Base-by-base conservation (phyloP, 495 filamentous ascomycete species). In the Diplogelasinospora grovesii region DNA sequence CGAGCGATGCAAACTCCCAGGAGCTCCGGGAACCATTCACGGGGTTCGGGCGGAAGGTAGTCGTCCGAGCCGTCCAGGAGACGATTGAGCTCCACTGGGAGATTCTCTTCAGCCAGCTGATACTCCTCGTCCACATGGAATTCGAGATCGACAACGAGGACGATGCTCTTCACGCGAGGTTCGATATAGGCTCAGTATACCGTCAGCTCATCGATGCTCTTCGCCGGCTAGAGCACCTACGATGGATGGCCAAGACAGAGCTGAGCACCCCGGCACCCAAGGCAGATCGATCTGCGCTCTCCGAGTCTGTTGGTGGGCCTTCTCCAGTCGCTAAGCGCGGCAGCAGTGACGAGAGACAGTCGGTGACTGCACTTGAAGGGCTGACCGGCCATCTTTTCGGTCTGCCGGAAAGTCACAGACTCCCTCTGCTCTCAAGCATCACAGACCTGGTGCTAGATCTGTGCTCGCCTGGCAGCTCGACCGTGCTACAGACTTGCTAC, bases 91-190 rank as follows among this genome's bases (percentile, higher is more conserved):
- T 82, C 5, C 78, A 83, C 43, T 76, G 75, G 47, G 73, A 75
- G 23, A 68, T 89, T 11, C 76, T 93, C 11, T 78, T 86, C 32
- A 83, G 86, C 56, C 74, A 96, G n/a, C 57, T 95, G 2, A 68
- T 89, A n/a, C 65, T 96, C 4, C 71, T 92, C 8, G 71, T 89
- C 13, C 85, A 95, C 48, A 77, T 96, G 58, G 83, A 86, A 52
- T 76, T 77, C 29, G 89, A 90, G 47, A 71, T 82, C 22, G 77
- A 89, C 34, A 73, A 75, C 49, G 74, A 77, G 21, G 79, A 83
- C 20, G 71, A 77, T 10, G 74, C 79, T 1, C 71, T 77, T 18
- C 62, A 75, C 43, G 49, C 65, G n/a, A 63, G 66, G 10, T 83
- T 90, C 42, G 77, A 88, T 46, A 72, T 82, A 16, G 71, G 77